Evolutionary conservation across 1,139 yeast genomes (phyloP).

Genomic region (Meyerozyma carpophila): DNA sequence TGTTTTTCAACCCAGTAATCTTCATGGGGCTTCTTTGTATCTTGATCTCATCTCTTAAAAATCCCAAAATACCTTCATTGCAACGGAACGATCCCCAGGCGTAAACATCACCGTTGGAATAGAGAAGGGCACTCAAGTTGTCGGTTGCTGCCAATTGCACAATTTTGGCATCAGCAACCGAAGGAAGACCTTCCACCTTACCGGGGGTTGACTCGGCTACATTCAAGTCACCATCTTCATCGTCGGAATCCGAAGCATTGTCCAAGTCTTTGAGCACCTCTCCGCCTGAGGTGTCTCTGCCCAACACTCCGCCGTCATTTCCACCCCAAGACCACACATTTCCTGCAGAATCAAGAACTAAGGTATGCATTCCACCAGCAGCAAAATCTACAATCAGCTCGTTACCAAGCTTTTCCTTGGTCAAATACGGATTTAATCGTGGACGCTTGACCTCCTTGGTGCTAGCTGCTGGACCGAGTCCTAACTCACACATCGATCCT

Average conservation of each 20-base stretch:
- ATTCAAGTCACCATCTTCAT: conserved; percentile 79
- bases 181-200: conserved; percentile 65
- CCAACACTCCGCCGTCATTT: conserved; percentile 87
- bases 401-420: conserved; percentile 42
- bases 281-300: conserved; percentile 72
- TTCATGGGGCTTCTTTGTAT: conserved; percentile 66
- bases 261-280: conserved; percentile 65
- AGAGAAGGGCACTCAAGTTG: conserved; percentile 75
- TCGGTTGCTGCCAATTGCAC: conserved; percentile 92
- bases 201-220: conserved; percentile 87
- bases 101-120: conserved; percentile 80
- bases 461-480: conserved; percentile 82
- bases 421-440: conserved; percentile 73
- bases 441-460: conserved; percentile 96
- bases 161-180: conserved; percentile 34
- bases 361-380: conserved; percentile 92
- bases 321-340: conserved; percentile 97
- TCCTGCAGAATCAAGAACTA: conserved; percentile 73
- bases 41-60: conserved; percentile 52
- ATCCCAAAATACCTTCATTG: conserved; percentile 88
- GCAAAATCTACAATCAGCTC: conserved; percentile 69
- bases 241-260: conserved; percentile 63
- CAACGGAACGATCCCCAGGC: conserved; percentile 98
- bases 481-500: conserved; percentile 95
- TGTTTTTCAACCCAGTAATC: conserved; percentile 56